A percentile compares a stretch with the other conserved stretches of the same genome.
phyloP scores from a whole-genome alignment of 2,329 filamentous ascomycete species.

The Uncinocarpus reesii region DNA sequence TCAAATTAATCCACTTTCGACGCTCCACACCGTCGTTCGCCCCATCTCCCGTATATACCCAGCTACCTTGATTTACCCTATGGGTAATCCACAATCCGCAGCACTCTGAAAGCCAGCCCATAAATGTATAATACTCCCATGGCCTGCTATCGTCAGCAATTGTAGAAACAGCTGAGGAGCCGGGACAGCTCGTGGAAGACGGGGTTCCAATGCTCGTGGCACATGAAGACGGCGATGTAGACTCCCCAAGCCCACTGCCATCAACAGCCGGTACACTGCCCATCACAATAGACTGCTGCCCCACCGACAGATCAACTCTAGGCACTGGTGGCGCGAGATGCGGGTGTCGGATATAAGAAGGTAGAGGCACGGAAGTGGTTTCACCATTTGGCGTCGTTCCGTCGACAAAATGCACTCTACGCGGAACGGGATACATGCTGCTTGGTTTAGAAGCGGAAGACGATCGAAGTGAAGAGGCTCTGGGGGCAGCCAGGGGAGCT shows the following conservation, averaged over 20 bases:
- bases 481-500: not conserved
- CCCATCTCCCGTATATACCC: not conserved
- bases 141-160: not conserved
- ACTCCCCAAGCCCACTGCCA: not conserved
- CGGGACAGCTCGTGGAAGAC: not conserved
- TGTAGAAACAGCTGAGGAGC: not conserved
- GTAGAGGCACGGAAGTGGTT: constrained; percentile 9
- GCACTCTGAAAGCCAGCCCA: not conserved
- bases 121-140: not conserved
- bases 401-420: constrained; percentile 8
- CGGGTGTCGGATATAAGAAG: constrained; percentile 12
- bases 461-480: constrained; percentile 2
- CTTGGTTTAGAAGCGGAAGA: constrained; percentile 5
- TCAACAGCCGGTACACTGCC: not conserved
- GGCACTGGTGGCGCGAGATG: constrained; percentile 6
- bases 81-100: not conserved
- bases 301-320: not conserved
- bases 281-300: not conserved
- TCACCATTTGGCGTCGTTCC: not conserved
- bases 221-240: not conserved
- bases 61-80: not conserved
- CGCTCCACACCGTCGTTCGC: not conserved
- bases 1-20: not conserved
- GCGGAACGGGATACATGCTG: constrained; percentile 8
- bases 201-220: not conserved